A percentile compares a stretch with the other conserved stretches of the same genome.
These are phyloP conservation scores for Paramecium pentaurelia DNA, from an alignment of 73 alveolate genomes.

Conservation along the genomic window DNA sequence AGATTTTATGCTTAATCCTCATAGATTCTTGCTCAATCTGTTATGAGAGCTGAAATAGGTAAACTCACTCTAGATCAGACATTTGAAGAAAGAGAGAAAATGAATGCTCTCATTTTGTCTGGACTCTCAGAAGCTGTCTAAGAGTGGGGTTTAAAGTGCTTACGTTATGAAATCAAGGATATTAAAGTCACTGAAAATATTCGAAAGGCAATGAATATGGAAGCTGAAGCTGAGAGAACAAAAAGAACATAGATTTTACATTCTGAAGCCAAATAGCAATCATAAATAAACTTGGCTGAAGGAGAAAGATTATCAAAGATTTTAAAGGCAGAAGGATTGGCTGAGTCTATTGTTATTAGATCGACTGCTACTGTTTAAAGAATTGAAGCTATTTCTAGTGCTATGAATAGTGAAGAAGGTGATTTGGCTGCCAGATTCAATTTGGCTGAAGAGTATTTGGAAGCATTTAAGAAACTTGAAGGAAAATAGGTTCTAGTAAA, in stretches of 20 bases:
- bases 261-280: slow-evolving; percentile 77
- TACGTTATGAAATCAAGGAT: slow-evolving; percentile 87
- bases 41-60: slow-evolving; percentile 94
- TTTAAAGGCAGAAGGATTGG: slow-evolving; percentile 80
- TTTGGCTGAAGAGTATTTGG: slow-evolving; percentile 70
- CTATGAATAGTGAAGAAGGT: slow-evolving; percentile 64
- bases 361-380: slow-evolving; percentile 79
- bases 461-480: slow-evolving; percentile 42
- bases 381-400: slow-evolving; percentile 50
- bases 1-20: neutral
- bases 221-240: slow-evolving; percentile 86
- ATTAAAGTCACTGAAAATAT: slow-evolving; percentile 80
- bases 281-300: slow-evolving; percentile 77
- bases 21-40: slow-evolving; percentile 82
- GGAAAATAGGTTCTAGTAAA: slow-evolving; percentile 44
- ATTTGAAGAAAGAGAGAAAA: slow-evolving; percentile 82
- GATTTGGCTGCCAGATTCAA: slow-evolving; percentile 70
- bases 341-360: slow-evolving; percentile 55
- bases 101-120: slow-evolving; percentile 74
- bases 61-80: slow-evolving; percentile 71
- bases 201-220: slow-evolving; percentile 76
- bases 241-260: slow-evolving; percentile 82
- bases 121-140: slow-evolving; percentile 73
- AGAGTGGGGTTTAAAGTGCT: slow-evolving; percentile 84
- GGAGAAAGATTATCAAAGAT: slow-evolving; percentile 73